These are phyloP conservation scores for Suillus bovinus DNA, from an alignment of 768 basidiomycete species.

Conservation along the genomic window DNA sequence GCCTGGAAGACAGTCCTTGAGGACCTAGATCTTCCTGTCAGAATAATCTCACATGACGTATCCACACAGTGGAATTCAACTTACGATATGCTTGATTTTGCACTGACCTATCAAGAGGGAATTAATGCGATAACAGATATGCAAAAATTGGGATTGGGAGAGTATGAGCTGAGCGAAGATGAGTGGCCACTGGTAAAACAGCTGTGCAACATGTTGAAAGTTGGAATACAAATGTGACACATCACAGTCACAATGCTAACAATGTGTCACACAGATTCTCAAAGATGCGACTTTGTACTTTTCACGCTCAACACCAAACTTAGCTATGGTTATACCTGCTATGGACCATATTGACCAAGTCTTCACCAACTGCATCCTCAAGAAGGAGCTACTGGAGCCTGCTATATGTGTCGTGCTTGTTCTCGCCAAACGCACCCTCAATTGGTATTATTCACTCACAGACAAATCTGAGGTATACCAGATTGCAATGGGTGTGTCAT, in stretches of 20 bases:
- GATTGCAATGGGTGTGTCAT: constrained; percentile 28
- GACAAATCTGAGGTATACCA: constrained; percentile 24
- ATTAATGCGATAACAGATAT: constrained; percentile 22
- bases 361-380: constrained; percentile 26
- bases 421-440: constrained; percentile 23
- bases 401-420: constrained; percentile 9
- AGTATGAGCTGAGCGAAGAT: constrained; percentile 12
- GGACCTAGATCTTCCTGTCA: no score
- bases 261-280: constrained; percentile 12
- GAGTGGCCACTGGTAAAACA: constrained; percentile 28
- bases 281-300: constrained; percentile 27
- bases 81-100: constrained; percentile 24
- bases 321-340: constrained; percentile 29
- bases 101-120: constrained; percentile 20
- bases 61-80: constrained; percentile 20
- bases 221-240: constrained; percentile 1
- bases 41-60: constrained; percentile 8
- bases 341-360: constrained; percentile 25
- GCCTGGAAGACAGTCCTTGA: constrained; percentile 14
- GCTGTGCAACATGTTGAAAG: constrained; percentile 21
- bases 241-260: not conserved
- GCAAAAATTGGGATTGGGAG: constrained; percentile 12
- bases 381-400: not conserved
- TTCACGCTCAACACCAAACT: constrained; percentile 23
- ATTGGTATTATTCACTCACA: constrained; percentile 26